Percentiles rank a stretch among this genome's conserved stretches.
Evolutionary conservation across 2,329 filamentous ascomycete genomes (phyloP).

Genomic region (Trichophyton schoenleinii): DNA sequence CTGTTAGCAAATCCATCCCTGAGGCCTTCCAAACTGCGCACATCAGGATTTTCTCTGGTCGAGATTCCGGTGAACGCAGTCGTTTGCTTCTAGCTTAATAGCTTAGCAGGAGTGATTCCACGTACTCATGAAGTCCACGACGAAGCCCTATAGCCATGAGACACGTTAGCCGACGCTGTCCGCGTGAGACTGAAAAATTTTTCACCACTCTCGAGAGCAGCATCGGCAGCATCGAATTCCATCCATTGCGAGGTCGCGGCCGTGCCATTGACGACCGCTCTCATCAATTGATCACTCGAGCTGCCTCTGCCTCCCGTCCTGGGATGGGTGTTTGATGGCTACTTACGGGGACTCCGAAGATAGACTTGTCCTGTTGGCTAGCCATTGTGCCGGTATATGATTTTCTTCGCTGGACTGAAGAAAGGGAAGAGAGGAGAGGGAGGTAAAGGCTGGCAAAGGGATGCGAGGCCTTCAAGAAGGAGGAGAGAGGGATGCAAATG

Average conservation of each 20-base stretch:
- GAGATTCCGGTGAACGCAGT: not conserved
- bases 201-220: constrained; percentile 3
- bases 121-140: constrained; percentile 98
- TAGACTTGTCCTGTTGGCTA: constrained; percentile 41
- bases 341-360: constrained; percentile 43
- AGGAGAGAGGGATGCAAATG: constrained; percentile 23
- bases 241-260: constrained; percentile 6
- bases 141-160: constrained; percentile 56
- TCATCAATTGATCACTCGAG: not conserved
- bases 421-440: constrained; percentile 27
- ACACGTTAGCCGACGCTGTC: constrained; percentile 20
- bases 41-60: not conserved
- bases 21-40: not conserved
- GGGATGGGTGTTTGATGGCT: not conserved
- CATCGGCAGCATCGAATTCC: constrained; percentile 2
- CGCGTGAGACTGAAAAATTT: not conserved
- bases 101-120: constrained; percentile 24
- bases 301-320: not conserved
- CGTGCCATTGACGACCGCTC: not conserved
- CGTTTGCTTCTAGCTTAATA: not conserved
- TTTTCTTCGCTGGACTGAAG: constrained; percentile 7
- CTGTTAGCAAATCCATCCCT: constrained; percentile 6
- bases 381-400: constrained; percentile 33
- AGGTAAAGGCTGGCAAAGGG: constrained; percentile 19
- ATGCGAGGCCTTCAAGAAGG: too few relatives aligned